Base-by-base conservation (phyloP, 176 grass and related monocot species). In the Juncus effusus region DNA sequence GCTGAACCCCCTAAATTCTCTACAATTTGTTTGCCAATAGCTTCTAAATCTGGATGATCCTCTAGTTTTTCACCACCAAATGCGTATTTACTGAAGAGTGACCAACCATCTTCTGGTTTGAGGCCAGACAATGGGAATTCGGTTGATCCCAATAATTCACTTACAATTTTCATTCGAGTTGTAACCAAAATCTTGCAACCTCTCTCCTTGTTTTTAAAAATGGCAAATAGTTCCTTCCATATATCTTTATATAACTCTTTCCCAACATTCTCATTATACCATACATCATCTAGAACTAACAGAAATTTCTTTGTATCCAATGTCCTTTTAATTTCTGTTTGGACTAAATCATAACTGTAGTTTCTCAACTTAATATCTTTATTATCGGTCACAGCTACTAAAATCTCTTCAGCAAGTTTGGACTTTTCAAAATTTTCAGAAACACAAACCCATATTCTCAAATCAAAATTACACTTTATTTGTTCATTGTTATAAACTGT, bases 1-100 rank as follows among this genome's bases (percentile, higher is more conserved):
- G 19, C 19, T 28, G 19, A 28, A 28, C 19, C 19, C 19, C 19
- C 19, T 28, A 28, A 28, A 28, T 28, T 28, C 19, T 28, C 19
- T 28, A 28, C 19, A 28, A 28, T 28, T 28, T 28, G 19, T 59
- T n/a, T 4, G 8, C 68, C 68, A 8, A 72, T 57, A 2, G n/a
- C 12, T 56, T 36, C 10, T 41, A 72, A 9, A 10, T 59, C 56
- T 5, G 53, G 68, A 59, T 72, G 53, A 4, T 59, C 12, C 2
- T 19, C n/a, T 16, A 52, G 52, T 16, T 72, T 72, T 13, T 41
- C 40, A 44, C 10, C 11, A 42, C 68, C 68, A 3, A 72, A 72
- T 42, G 68, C 68, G 41, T 40, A 72, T 14, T 39, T 38, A 7
- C 38, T 59, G 36, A 72, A 72, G 11, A 72, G 40, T 3, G 11